phyloP scores from a whole-genome alignment of 1,284 basidiomycete genomes.

The Austroboletus novae-zelandiae region DNA sequence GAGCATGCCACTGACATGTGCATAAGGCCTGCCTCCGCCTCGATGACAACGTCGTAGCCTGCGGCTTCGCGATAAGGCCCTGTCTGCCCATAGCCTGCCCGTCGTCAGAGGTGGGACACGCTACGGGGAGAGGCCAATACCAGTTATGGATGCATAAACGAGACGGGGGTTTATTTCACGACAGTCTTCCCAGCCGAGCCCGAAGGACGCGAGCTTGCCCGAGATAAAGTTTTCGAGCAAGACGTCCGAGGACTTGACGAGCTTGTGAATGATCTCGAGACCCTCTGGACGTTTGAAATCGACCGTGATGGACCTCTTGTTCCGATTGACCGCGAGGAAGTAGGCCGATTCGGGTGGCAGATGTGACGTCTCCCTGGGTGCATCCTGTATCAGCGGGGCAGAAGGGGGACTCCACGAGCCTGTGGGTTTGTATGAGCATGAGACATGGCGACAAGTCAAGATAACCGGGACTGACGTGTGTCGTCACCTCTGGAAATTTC shows the following conservation, averaged over 20 bases:
- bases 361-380: slow-evolving; percentile 55
- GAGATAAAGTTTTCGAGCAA: slow-evolving; percentile 87
- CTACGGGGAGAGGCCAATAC: slow-evolving; percentile 29
- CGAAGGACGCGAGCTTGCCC: slow-evolving; percentile 83
- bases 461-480: slow-evolving; percentile 57
- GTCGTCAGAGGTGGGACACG: slow-evolving; percentile 5
- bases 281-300: slow-evolving; percentile 85
- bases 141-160: slow-evolving; percentile 90
- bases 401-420: slow-evolving; percentile 81
- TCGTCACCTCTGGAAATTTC: slow-evolving; percentile 84
- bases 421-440: slow-evolving; percentile 26
- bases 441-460: slow-evolving; percentile 10
- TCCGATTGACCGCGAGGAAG: slow-evolving; percentile 87
- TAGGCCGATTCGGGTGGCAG: slow-evolving; percentile 92
- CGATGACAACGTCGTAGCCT: slow-evolving; percentile 90
- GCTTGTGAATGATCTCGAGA: slow-evolving; percentile 71
- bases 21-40: slow-evolving; percentile 92
- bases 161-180: slow-evolving; percentile 76
- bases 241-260: slow-evolving; percentile 79
- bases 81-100: slow-evolving; percentile 87
- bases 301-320: slow-evolving; percentile 85
- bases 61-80: slow-evolving; percentile 83
- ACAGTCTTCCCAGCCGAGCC: slow-evolving; percentile 86
- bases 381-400: slow-evolving; percentile 54
- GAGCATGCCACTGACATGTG: slow-evolving; percentile 65